Base-by-base conservation (phyloP, 129 eudicot species). In the Heracleum sosnowskyi region DNA sequence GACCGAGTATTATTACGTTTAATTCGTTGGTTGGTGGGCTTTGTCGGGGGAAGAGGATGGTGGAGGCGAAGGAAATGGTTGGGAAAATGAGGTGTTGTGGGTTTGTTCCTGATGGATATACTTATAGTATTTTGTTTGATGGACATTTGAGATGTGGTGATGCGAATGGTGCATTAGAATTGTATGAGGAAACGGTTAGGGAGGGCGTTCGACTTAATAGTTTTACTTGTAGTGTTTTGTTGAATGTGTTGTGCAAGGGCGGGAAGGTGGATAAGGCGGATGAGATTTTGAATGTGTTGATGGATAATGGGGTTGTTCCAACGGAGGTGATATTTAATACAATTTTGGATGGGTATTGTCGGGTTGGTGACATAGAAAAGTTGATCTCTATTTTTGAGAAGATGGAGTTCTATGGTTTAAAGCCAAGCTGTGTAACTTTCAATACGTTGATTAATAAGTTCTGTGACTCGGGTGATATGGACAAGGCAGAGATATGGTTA, bases 401-500 rank as follows among this genome's bases (percentile, higher is more conserved):
- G 34, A 78, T 78, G 80, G 80, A 64, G 34, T 41, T 18, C 24
- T 53, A 60, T 31, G 80, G 75, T 47, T 41, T 78, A 53, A 78
- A 44, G 3, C 74, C 75, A 0, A 42, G 60, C 75, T 42, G 31
- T 62, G 31, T 78, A 26, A 78, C 80, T 17, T 78, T 42, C 64
- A 78, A 78, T 44, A 41, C 80, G 6, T 6, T 78, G 62, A 78
- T 78, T 55, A 78, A 66, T 40, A 63, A 78, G 63, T 63, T 78
- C 28, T 64, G 80, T 66, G 80, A 78, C 26, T 63, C 29, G 74
- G 80, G 80, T 44, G 33, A 42, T 29, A 64, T 78, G 80, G 80
- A 51, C 34, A 73, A 63, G 74, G 80, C 80, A 64, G 80, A 78
- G 75, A 71, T 42, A 78, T 78, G 80, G 80, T 51, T 64, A 64